Conservation (phyloP, 75 land plant species). For the Sequoia sempervirens region DNA sequence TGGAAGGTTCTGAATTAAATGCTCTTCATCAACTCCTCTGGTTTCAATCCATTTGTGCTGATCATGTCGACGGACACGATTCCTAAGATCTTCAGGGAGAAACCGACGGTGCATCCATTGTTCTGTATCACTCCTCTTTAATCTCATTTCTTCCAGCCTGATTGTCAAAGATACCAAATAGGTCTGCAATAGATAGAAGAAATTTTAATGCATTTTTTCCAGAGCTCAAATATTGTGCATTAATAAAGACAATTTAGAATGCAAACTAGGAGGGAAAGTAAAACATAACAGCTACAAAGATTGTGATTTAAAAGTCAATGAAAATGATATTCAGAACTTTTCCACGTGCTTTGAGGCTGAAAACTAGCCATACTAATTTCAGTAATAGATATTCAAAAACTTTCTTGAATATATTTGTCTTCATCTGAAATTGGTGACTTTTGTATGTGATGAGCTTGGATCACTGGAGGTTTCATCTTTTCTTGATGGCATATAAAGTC, state of each 20-base stretch:
- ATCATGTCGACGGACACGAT: conserved; percentile 58
- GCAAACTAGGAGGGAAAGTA: not conserved
- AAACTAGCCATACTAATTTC: not conserved
- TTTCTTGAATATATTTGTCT: not conserved
- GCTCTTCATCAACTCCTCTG: conserved; percentile 76
- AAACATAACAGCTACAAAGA: not conserved
- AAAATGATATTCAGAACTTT: not conserved
- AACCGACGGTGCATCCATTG: conserved; percentile 75
- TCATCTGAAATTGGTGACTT: not conserved
- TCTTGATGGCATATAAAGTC: not conserved
- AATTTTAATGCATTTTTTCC: not conserved
- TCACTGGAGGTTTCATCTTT: no score
- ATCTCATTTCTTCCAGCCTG: conserved; percentile 73
- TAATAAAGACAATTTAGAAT: not conserved
- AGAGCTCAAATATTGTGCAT: not conserved
- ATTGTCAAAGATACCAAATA: conserved; percentile 56
- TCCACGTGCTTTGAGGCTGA: not conserved
- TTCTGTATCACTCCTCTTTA: conserved; percentile 61
- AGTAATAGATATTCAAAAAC: not conserved
- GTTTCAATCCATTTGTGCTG: conserved; percentile 80
- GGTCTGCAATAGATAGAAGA: conserved; percentile 26
- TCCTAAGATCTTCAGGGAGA: conserved; percentile 48
- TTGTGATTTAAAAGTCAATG: not conserved
- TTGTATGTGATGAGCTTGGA: not conserved
- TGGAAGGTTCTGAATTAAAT: conserved; percentile 66